A percentile compares a stretch with the other conserved stretches of the same genome.
Evolutionary conservation across 1,139 yeast genomes (phyloP).

Genomic region (Nakaseomyces nivariensis): DNA sequence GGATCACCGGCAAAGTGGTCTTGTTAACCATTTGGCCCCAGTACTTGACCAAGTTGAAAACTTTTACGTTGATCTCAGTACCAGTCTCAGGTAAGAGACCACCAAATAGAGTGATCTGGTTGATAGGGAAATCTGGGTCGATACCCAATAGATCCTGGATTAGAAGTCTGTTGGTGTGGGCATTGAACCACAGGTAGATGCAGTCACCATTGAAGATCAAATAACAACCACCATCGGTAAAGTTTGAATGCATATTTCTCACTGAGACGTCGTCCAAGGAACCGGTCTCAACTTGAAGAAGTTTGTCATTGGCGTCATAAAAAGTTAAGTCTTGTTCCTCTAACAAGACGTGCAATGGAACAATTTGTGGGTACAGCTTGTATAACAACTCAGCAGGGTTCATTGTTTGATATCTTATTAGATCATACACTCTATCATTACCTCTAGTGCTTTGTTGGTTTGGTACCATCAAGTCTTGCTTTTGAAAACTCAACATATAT

Average conservation of each 20-base stretch:
- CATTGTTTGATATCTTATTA: constrained; percentile 44
- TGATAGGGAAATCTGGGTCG: constrained; percentile 40
- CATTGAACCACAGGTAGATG: constrained; percentile 61
- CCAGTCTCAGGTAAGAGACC: constrained; percentile 52
- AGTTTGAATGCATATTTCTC: constrained; percentile 16
- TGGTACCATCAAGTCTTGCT: constrained; percentile 51
- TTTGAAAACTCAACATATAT: constrained; percentile 58
- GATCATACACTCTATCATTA: constrained; percentile 53
- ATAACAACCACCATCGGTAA: constrained; percentile 59
- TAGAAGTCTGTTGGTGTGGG: constrained; percentile 56
- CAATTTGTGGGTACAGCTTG: constrained; percentile 71
- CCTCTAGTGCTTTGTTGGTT: constrained; percentile 39
- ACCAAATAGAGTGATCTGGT: constrained; percentile 31
- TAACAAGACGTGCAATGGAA: constrained; percentile 57
- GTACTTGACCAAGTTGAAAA: constrained; percentile 45
- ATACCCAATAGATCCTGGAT: constrained; percentile 71
- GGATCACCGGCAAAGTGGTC: constrained; percentile 19
- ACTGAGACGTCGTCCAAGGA: constrained; percentile 36
- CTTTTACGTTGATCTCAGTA: constrained; percentile 61
- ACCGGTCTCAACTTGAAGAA: constrained; percentile 34
- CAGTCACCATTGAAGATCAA: constrained; percentile 61
- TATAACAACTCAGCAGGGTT: constrained; percentile 52
- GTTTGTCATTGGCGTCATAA: constrained; percentile 36
- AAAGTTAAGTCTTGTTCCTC: constrained; percentile 45
- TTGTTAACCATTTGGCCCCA: constrained; percentile 24